Evolutionary conservation across 495 filamentous ascomycete species (phyloP), one percentile per base, ranked within the genome.

Genomic region (Penicillium canescens): DNA sequence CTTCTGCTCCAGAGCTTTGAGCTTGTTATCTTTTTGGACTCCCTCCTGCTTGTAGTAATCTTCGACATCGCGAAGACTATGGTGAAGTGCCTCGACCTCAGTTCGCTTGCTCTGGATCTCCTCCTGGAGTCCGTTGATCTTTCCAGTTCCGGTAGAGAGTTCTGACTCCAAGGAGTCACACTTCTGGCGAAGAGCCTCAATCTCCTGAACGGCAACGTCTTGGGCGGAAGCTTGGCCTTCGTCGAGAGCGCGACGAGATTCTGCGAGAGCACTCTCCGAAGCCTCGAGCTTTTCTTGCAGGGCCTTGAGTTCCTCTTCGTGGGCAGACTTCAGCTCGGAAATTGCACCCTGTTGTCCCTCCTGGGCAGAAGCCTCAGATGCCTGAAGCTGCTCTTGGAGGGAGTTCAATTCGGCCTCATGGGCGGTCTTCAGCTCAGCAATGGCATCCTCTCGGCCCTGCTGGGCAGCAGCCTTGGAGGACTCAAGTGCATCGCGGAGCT

Each of bases 71-170:
- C 59, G 54, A 28, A 77, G 60, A 23, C 61, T 73, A 38, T 66
- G 65, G 43, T 77, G 70, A 2, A 78, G 56, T 11, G 62, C 52
- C 38, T 72, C 66, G 6, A 68, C 68, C 52, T 76, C 61, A 31
- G 68, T 59, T 33, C 73, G 69, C 53, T 76, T 78, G 61, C 54
- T 63, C 20, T 69, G 62, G 21, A 78, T 60, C 34, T 71, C 70
- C n/a, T 66, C 62, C 18, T 77, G 67, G 31, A 79, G 62, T n/a
- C 68, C 61, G 38, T 70, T 68, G 52, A 77, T 74, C 56, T 75
- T 69, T 12, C 60, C 66, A 13, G 67, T 59, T n/a, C 66, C 70
- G 7, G 66, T 61, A 8, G 71, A 62, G 40, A 75, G 56, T 26
- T 73, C 66, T 6, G 69, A 59, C 45, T 78, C 75, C 42, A 79